Percentiles rank a stretch among this genome's conserved stretches.
These are phyloP conservation scores for Fusarium haematococcum DNA, from an alignment of 2,329 filamentous ascomycete genomes.

Conservation along the genomic window DNA sequence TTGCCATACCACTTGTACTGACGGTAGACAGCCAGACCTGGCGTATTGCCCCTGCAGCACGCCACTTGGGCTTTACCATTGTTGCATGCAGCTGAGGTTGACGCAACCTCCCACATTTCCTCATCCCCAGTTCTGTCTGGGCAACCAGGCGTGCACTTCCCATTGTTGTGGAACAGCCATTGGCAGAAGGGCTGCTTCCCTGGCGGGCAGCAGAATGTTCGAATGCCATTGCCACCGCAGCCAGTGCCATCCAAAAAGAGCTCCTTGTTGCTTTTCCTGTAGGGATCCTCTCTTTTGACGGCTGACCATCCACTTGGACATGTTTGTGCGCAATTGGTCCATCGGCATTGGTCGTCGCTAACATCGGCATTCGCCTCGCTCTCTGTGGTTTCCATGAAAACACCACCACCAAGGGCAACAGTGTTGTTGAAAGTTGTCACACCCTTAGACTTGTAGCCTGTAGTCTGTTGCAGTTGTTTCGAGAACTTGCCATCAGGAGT, in stretches of 20 bases:
- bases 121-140: not conserved
- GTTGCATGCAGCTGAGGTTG: not conserved
- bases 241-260: not conserved
- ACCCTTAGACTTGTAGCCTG: not conserved
- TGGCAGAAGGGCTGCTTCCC: not conserved
- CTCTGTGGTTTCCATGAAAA: not conserved
- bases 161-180: not conserved
- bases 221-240: not conserved
- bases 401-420: not conserved
- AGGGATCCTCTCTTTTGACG: not conserved
- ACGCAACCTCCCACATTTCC: not conserved
- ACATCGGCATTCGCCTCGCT: not conserved
- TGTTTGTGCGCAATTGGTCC: not conserved
- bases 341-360: not conserved
- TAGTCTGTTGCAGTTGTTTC: not conserved
- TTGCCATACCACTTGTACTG: not conserved
- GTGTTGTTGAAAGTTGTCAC: not conserved
- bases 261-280: not conserved
- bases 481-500: not conserved
- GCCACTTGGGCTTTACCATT: not conserved
- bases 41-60: not conserved
- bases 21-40: not conserved
- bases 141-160: not conserved
- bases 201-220: not conserved
- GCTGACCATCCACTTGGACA: not conserved